phyloP scores from a whole-genome alignment of 139 green algal species.

The Volvox africanus region DNA sequence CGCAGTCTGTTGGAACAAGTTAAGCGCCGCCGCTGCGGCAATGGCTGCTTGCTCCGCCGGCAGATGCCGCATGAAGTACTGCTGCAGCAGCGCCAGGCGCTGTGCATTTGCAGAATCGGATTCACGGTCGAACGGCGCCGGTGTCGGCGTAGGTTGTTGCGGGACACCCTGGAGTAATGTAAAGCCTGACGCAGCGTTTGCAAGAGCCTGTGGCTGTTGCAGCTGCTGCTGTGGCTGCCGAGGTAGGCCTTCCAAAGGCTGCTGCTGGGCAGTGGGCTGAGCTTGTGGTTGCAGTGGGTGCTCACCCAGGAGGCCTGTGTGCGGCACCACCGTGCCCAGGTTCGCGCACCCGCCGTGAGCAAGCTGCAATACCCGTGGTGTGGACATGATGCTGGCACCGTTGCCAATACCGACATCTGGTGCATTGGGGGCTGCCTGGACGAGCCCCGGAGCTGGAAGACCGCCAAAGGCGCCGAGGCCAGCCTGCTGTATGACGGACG shows the following conservation, averaged over 20 bases:
- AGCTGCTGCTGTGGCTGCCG: background rate
- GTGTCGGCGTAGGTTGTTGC: background rate
- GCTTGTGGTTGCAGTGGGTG: background rate
- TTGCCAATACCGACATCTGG: too few relatives aligned
- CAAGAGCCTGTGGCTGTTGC: background rate
- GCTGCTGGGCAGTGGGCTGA: background rate
- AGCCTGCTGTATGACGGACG: too few relatives aligned
- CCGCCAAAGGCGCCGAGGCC: too few relatives aligned
- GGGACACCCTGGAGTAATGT: background rate
- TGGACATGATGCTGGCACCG: too few relatives aligned
- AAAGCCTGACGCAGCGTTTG: background rate
- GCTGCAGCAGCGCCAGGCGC: conserved; percentile 25
- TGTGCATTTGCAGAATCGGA: background rate
- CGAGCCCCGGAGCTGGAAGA: too few relatives aligned
- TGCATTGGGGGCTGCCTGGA: too few relatives aligned
- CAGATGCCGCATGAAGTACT: conserved; percentile 26
- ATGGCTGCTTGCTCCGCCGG: conserved; percentile 30
- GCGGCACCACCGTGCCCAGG: background rate
- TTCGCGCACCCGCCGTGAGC: background rate
- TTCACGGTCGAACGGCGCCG: background rate
- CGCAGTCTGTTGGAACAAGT: conserved; percentile 23
- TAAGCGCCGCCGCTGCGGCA: conserved; percentile 10
- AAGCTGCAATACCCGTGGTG: too few relatives aligned
- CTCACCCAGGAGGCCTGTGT: background rate
- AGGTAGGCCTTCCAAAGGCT: background rate